phyloP scores from a whole-genome alignment of 345 rosid species.

The Pugionium dolabratum region DNA sequence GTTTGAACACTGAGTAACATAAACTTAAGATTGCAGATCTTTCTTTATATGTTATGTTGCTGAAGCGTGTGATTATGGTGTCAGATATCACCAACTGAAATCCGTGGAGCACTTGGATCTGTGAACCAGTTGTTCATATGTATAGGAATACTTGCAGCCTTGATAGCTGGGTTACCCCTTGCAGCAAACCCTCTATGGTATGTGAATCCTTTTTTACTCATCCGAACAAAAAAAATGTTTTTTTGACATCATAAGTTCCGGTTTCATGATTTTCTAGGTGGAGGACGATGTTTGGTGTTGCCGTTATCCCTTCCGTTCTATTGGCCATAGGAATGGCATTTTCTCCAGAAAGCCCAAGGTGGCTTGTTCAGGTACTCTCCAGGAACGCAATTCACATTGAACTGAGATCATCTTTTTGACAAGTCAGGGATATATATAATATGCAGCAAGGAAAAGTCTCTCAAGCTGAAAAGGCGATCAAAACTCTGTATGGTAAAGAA shows the following conservation, averaged over 20 bases:
- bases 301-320: slow-evolving; percentile 80
- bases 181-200: slow-evolving; percentile 90
- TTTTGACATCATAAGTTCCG: neutral
- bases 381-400: slow-evolving; percentile 14
- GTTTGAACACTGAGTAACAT: slow-evolving; percentile 9
- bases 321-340: slow-evolving; percentile 85
- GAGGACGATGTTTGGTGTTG: slow-evolving; percentile 94
- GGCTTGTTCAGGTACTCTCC: slow-evolving; percentile 87
- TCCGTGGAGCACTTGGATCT: slow-evolving; percentile 95
- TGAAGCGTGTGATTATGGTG: slow-evolving; percentile 29
- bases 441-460: slow-evolving; percentile 82
- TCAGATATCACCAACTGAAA: slow-evolving; percentile 98
- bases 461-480: slow-evolving; percentile 78
- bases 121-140: slow-evolving; percentile 97
- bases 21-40: neutral
- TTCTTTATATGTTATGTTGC: neutral
- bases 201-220: neutral
- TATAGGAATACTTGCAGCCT: slow-evolving; percentile 89
- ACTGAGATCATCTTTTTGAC: slow-evolving; percentile 7
- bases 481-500: slow-evolving; percentile 86
- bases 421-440: slow-evolving; percentile 13
- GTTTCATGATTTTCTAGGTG: slow-evolving; percentile 59
- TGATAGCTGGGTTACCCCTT: slow-evolving; percentile 96
- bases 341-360: slow-evolving; percentile 99
- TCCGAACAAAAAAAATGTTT: neutral